Evolutionary conservation across 331 rosid species (phyloP), one percentile per base, ranked within the genome.

Genomic region (Telfairia occidentalis): DNA sequence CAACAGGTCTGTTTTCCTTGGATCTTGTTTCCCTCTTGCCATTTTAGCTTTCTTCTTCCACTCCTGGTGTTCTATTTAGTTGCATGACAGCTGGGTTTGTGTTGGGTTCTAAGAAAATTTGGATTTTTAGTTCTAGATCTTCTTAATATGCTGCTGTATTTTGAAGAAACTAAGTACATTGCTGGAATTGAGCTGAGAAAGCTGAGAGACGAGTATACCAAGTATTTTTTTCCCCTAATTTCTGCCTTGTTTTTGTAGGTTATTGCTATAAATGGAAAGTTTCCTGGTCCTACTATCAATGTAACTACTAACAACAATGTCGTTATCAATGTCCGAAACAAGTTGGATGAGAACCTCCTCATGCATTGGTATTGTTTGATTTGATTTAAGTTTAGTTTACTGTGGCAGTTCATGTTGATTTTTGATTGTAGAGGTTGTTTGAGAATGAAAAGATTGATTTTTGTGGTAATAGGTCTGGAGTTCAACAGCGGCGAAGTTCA

Each of bases 301-400:
- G 89, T 85, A 42, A 94, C 98, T 34, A 94, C 97, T 69, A 94
- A 94, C 85, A 86, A 94, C 89, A 89, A 91, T 30, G 98, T 94
- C 60, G 81, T 45, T 61, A 86, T 94, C 82, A 91, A 91, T 87
- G 89, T 94, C 65, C 82, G 90, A 23, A 94, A 94, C 92, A 91
- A 94, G 82, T 79, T 94, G 86, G 96, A 91, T 15, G 98, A 94
- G 88, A 84, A 75, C 69, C 89, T 91, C 55, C 98, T 94, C 77
- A 73, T 94, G 81, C 88, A 87, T 69, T 94, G 98, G 98, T 94
- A 87, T 12, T 61, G 71, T 81, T 73, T 77, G 16, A 53, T 37
- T 35, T n/a, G n/a, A n/a, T n/a, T 10, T 3, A 3, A 30, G 3
- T 61, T 30, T 19, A 30, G 23, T 34, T n/a, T 16, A 16, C 3